A percentile compares a stretch with the other conserved stretches of the same genome.
Conservation (phyloP, 495 filamentous ascomycete genomes). For the Hypomontagnella monticulosa region DNA sequence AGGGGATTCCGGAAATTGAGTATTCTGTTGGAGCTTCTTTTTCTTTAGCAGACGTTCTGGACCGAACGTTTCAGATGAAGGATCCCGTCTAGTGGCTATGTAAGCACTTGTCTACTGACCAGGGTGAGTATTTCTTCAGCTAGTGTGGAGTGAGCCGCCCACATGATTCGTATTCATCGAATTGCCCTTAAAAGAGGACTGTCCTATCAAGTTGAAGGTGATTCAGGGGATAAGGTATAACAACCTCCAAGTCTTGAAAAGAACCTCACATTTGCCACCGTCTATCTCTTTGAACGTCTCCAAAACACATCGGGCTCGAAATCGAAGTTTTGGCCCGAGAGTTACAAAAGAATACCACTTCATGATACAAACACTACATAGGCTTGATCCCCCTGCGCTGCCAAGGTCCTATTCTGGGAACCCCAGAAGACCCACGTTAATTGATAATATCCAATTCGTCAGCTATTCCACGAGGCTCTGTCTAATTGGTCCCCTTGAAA, state of each 20-base stretch:
- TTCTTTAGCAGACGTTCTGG: conserved; percentile 21
- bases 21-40: conserved; percentile 5
- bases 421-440: conserved; percentile 27
- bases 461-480: conserved; percentile 10
- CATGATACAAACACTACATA: conserved; percentile 28
- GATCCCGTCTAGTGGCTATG: conserved; percentile 14
- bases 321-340: neutral
- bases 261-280: too few species aligned
- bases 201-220: too few species aligned
- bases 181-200: neutral
- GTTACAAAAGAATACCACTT: conserved; percentile 19
- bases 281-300: neutral
- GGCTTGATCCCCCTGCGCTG: conserved; percentile 30
- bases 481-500: conserved; percentile 34
- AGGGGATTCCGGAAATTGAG: neutral
- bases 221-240: too few species aligned
- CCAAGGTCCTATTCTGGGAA: conserved; percentile 41
- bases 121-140: conserved; percentile 13
- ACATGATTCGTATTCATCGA: conserved; percentile 21
- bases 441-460: conserved; percentile 24
- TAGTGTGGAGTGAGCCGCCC: conserved; percentile 12
- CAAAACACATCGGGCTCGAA: conserved; percentile 2
- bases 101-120: conserved; percentile 7
- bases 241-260: too few species aligned
- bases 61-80: conserved; percentile 26